phyloP scores from a whole-genome alignment of 2,329 filamentous ascomycete genomes.

The Phialophora expanda region DNA sequence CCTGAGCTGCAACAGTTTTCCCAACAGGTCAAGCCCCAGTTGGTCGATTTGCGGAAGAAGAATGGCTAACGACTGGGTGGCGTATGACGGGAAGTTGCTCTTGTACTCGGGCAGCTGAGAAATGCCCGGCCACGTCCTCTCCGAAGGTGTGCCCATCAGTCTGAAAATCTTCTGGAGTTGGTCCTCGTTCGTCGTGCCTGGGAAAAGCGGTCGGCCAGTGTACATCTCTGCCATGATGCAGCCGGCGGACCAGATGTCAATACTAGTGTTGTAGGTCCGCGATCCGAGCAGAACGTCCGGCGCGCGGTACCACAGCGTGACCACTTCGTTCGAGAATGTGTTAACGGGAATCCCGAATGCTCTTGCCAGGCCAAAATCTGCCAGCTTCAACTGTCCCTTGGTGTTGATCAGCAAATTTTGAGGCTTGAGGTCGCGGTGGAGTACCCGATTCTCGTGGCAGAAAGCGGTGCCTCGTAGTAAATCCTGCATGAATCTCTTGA shows the following conservation, averaged over 20 bases:
- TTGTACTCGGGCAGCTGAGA: constrained; percentile 98
- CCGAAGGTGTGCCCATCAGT: constrained; percentile 96
- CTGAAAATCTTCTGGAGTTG: constrained; percentile 97
- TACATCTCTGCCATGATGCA: constrained; percentile 99
- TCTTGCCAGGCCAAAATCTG: constrained; percentile 85
- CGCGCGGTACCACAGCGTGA: constrained; percentile 72
- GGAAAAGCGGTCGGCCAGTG: constrained; percentile 91
- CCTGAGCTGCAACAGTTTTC: constrained; percentile 87
- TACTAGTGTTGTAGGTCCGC: constrained; percentile 98
- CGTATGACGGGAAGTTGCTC: constrained; percentile 89
- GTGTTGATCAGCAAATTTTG: constrained; percentile 87
- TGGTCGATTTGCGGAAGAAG: constrained; percentile 91
- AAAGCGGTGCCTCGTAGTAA: constrained; percentile 94
- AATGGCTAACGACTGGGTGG: constrained; percentile 83
- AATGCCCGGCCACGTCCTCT: constrained; percentile 94
- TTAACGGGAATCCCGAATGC: constrained; percentile 89
- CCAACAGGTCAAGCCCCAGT: constrained; percentile 82
- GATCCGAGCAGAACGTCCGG: constrained; percentile 93
- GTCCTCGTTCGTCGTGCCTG: constrained; percentile 97
- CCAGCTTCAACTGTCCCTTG: constrained; percentile 86
- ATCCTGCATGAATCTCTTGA: constrained; percentile 99
- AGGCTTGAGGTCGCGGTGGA: constrained; percentile 91
- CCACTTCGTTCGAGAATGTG: constrained; percentile 83
- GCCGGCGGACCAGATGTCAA: constrained; percentile 98
- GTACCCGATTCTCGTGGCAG: constrained; percentile 94